Evolutionary conservation across 345 rosid species (phyloP).

Genomic region (Salix brachista): DNA sequence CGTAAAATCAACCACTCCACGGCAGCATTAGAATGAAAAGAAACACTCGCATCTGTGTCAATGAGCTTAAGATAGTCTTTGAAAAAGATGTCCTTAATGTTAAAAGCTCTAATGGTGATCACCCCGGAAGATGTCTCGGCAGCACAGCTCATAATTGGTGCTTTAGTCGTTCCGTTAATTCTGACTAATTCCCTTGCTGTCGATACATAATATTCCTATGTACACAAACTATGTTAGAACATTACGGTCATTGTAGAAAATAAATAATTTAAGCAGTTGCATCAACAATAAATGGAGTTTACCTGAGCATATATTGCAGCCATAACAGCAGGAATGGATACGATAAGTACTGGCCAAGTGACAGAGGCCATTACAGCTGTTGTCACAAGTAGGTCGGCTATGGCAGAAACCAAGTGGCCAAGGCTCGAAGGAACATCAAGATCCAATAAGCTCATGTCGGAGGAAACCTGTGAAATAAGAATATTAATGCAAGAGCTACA

Average conservation of each 20-base stretch:
- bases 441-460: conserved; percentile 14
- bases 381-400: background rate
- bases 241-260: background rate
- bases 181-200: conserved; percentile 72
- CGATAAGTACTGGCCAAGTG: conserved; percentile 15
- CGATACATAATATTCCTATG: conserved; percentile 59
- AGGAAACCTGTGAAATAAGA: conserved; percentile 13
- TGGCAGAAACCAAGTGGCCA: background rate
- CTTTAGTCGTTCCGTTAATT: conserved; percentile 79
- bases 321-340: conserved; percentile 3
- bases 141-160: conserved; percentile 75
- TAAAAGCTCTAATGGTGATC: conserved; percentile 69
- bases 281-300: background rate
- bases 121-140: conserved; percentile 74
- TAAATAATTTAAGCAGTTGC: background rate
- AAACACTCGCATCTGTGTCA: conserved; percentile 57
- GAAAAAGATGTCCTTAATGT: conserved; percentile 50
- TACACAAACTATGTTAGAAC: background rate
- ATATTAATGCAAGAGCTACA: too few relatives aligned
- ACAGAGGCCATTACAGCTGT: conserved; percentile 11
- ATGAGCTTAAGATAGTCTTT: conserved; percentile 48
- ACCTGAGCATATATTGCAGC: background rate
- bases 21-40: conserved; percentile 63
- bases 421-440: conserved; percentile 6
- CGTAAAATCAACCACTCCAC: conserved; percentile 77